A percentile compares a stretch with the other conserved stretches of the same genome.
Conservation (phyloP, 441 rosid genomes). For the Adansonia grandidieri region DNA sequence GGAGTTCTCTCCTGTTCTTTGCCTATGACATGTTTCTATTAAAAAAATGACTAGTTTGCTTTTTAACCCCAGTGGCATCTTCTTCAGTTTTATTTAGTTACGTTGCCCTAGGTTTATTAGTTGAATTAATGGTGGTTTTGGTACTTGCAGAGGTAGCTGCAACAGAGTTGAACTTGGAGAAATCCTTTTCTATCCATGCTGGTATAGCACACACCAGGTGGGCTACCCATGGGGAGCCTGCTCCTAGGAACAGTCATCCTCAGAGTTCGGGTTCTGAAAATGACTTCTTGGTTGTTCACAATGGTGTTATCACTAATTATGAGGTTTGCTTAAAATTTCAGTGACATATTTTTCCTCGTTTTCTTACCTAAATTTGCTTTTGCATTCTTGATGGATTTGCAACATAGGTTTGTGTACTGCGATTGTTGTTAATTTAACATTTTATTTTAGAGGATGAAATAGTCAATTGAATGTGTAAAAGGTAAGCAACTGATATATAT, state of each 20-base stretch:
- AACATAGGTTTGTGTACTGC: neutral
- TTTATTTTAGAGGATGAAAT: slow-evolving; percentile 10
- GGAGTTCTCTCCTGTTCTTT: neutral
- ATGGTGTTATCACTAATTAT: slow-evolving; percentile 86
- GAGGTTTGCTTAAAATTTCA: slow-evolving; percentile 51
- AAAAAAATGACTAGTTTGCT: neutral
- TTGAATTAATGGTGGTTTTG: slow-evolving; percentile 27
- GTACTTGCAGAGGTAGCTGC: slow-evolving; percentile 61
- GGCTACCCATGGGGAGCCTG: slow-evolving; percentile 98
- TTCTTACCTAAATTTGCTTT: neutral
- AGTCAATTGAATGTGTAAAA: neutral
- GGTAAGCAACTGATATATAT: neutral
- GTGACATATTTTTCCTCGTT: neutral
- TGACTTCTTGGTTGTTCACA: slow-evolving; percentile 94
- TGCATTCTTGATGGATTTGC: slow-evolving; percentile 16
- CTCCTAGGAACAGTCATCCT: slow-evolving; percentile 94
- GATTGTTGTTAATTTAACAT: slow-evolving; percentile 7
- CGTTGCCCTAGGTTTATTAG: slow-evolving; percentile 7
- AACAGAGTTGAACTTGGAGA: slow-evolving; percentile 69
- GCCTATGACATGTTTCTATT: neutral
- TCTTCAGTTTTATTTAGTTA: neutral
- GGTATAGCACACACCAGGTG: slow-evolving; percentile 97
- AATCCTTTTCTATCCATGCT: slow-evolving; percentile 72
- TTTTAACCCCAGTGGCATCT: neutral
- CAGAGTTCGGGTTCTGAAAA: slow-evolving; percentile 82